Conservation (phyloP, 306 rosid species). For the Luffa acutangula region DNA sequence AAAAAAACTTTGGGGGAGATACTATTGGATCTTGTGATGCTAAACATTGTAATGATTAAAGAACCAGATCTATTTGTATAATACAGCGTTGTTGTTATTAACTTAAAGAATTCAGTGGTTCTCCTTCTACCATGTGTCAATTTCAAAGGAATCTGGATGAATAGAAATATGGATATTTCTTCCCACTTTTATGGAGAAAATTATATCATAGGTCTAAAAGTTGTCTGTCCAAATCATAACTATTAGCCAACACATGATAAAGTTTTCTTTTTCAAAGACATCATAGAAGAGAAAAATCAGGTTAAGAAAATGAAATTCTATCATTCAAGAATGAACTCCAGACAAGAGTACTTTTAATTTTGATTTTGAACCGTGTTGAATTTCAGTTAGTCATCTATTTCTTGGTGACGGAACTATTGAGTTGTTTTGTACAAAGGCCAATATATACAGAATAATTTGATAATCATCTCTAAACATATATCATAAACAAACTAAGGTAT, state of each 20-base stretch:
- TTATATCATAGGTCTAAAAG: neutral
- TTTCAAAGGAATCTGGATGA: neutral
- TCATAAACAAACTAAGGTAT: neutral
- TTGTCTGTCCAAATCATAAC: neutral
- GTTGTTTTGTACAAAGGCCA: neutral
- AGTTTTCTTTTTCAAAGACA: neutral
- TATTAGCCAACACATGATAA: neutral
- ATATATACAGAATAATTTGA: constrained; percentile 2
- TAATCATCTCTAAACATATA: neutral
- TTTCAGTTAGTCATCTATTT: constrained; percentile 6
- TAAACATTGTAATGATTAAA: neutral
- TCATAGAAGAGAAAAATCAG: neutral
- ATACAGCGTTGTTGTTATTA: neutral
- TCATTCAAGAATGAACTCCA: neutral
- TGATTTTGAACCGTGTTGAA: neutral
- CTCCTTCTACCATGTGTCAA: neutral
- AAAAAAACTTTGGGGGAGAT: neutral
- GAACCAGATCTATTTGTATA: neutral
- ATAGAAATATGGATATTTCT: neutral
- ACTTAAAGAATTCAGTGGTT: neutral
- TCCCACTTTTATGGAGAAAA: neutral
- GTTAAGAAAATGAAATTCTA: neutral
- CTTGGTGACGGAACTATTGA: neutral
- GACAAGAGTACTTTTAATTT: neutral
- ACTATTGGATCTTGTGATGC: neutral